These are phyloP conservation scores for Aureobasidium vineae DNA, from an alignment of 2,329 filamentous ascomycete species.

Conservation along the genomic window DNA sequence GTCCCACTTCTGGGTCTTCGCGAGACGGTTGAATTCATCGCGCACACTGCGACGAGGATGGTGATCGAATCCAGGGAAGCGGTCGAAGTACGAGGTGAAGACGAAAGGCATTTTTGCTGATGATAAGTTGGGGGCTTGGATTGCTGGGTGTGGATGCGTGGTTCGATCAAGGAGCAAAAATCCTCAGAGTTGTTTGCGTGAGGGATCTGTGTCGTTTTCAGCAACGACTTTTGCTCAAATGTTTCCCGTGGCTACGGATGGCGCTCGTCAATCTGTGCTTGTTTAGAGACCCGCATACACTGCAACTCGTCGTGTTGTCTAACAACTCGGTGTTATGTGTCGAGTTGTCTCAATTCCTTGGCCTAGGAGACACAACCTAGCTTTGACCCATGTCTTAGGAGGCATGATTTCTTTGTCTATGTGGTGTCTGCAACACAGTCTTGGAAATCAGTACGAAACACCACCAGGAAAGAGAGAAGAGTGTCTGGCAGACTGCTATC, in stretches of 20 bases:
- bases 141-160: too few relatives aligned
- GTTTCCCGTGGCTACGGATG: not conserved
- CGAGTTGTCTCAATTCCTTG: not conserved
- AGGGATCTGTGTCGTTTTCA: not conserved
- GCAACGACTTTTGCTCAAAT: too few relatives aligned
- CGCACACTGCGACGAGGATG: not conserved
- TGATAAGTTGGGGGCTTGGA: not conserved
- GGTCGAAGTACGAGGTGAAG: not conserved
- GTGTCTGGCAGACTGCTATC: not conserved
- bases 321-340: not conserved
- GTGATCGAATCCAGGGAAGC: slow-evolving; percentile 5
- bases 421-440: not conserved
- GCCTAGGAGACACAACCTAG: not conserved
- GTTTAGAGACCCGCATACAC: not conserved
- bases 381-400: not conserved
- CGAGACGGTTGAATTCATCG: not conserved
- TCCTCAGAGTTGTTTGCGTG: not conserved
- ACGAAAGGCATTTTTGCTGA: not conserved
- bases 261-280: not conserved
- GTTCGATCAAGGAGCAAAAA: not conserved
- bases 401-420: not conserved
- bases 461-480: not conserved
- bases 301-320: not conserved
- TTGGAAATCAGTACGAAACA: not conserved
- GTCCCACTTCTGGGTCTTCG: not conserved